Conservation (phyloP, 805 yeast genomes). For the Candida ortonii region DNA sequence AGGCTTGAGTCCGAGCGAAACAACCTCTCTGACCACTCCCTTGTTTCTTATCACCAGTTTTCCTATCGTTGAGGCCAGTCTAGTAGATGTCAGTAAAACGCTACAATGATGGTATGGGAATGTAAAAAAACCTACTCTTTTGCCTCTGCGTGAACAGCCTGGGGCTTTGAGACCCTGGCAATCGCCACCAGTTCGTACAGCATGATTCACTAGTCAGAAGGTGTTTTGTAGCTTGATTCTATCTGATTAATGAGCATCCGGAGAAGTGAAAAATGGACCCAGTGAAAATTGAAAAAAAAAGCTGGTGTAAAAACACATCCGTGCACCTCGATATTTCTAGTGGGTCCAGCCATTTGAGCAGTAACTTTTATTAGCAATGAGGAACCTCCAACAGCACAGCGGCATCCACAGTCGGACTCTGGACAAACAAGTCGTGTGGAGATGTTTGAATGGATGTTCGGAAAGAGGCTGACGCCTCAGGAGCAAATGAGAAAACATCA, state of each 20-base stretch:
- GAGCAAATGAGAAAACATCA: conserved; percentile 94
- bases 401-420: too few relatives aligned
- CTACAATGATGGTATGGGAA: not conserved
- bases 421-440: too few relatives aligned
- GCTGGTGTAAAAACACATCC: too few relatives aligned
- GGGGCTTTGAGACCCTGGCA: conserved; percentile 71
- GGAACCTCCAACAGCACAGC: too few relatives aligned
- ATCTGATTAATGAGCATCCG: not conserved
- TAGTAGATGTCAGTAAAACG: conserved; percentile 4
- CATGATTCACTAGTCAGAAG: conserved; percentile 56
- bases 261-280: not conserved
- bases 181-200: conserved; percentile 87
- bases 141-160: conserved; percentile 54
- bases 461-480: conserved; percentile 89
- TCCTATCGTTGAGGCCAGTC: conserved; percentile 59
- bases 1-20: conserved; percentile 72
- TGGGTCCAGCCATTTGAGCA: too few relatives aligned
- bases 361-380: too few relatives aligned
- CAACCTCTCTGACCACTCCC: conserved; percentile 86
- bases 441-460: conserved; percentile 94
- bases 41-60: conserved; percentile 79
- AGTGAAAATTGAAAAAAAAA: conserved; percentile 4
- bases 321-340: too few relatives aligned
- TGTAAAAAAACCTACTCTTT: conserved; percentile 40
- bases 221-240: too few relatives aligned